Conservation (phyloP, 768 basidiomycete genomes). For the Trametes coccinea region DNA sequence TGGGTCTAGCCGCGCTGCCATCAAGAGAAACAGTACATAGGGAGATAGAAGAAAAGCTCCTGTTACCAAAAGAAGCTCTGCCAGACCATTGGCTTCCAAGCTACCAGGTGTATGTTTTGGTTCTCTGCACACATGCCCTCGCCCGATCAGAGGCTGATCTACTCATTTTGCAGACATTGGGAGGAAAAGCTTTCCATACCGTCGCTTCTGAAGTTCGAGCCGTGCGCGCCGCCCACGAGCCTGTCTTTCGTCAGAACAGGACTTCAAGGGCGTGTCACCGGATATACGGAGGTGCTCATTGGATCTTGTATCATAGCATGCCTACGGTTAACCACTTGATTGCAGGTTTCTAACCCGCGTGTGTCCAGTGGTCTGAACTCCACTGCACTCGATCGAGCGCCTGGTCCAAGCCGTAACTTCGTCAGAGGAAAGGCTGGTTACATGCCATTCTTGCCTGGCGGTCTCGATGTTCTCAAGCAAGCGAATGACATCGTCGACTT, state of each 20-base stretch:
- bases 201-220: slow-evolving; percentile 60
- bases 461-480: slow-evolving; percentile 54
- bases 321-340: neutral
- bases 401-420: slow-evolving; percentile 76
- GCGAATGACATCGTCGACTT: slow-evolving; percentile 34
- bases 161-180: slow-evolving; percentile 59
- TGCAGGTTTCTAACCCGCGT: slow-evolving; percentile 58
- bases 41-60: slow-evolving; percentile 73
- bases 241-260: slow-evolving; percentile 76
- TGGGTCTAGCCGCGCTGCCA: slow-evolving; percentile 60
- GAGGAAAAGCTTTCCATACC: slow-evolving; percentile 60
- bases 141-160: slow-evolving; percentile 6
- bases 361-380: slow-evolving; percentile 76
- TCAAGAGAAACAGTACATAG: slow-evolving; percentile 58
- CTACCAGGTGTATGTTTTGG: slow-evolving; percentile 75
- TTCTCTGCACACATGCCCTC: neutral
- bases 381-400: slow-evolving; percentile 82
- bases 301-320: neutral
- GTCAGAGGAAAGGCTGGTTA: slow-evolving; percentile 93
- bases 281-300: slow-evolving; percentile 73
- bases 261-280: slow-evolving; percentile 75
- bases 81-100: slow-evolving; percentile 72
- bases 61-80: slow-evolving; percentile 66
- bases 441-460: slow-evolving; percentile 94
- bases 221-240: slow-evolving; percentile 73